Percentiles rank a stretch among this genome's conserved stretches.
Evolutionary conservation across 1,284 basidiomycete genomes (phyloP).

Genomic region (Baeospora myosura): DNA sequence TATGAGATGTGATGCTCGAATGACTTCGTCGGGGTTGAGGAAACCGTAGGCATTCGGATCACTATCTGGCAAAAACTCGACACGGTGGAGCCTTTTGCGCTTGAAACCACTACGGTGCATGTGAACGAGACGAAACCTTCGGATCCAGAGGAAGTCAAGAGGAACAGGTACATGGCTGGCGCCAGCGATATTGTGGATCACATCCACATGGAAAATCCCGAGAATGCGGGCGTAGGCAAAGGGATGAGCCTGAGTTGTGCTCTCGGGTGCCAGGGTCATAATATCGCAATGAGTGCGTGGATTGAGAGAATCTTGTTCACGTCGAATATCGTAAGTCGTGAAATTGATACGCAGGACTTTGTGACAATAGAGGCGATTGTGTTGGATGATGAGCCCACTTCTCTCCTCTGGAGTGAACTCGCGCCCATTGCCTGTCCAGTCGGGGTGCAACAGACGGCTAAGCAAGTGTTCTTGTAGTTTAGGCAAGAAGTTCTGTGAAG

Average conservation of each 20-base stretch:
- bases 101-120: background rate
- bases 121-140: background rate
- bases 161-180: background rate
- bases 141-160: background rate
- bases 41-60: background rate
- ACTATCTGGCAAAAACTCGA: background rate
- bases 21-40: slow-evolving; percentile 10
- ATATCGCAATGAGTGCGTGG: slow-evolving; percentile 10
- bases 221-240: slow-evolving; percentile 13
- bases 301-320: slow-evolving; percentile 20
- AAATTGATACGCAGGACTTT: slow-evolving; percentile 20
- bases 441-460: slow-evolving; percentile 13
- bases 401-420: slow-evolving; percentile 19
- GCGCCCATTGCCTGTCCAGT: slow-evolving; percentile 23
- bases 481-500: slow-evolving; percentile 17
- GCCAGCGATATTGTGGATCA: background rate
- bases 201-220: slow-evolving; percentile 5
- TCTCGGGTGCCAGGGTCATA: slow-evolving; percentile 16
- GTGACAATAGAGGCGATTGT: slow-evolving; percentile 15
- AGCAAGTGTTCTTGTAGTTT: slow-evolving; percentile 26
- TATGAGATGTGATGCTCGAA: slow-evolving; percentile 26
- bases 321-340: slow-evolving; percentile 22
- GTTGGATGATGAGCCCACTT: slow-evolving; percentile 12
- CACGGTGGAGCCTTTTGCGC: background rate
- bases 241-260: slow-evolving; percentile 4